Base-by-base conservation (phyloP, 1,284 basidiomycete species). In the Ustilago shanxiensis region DNA sequence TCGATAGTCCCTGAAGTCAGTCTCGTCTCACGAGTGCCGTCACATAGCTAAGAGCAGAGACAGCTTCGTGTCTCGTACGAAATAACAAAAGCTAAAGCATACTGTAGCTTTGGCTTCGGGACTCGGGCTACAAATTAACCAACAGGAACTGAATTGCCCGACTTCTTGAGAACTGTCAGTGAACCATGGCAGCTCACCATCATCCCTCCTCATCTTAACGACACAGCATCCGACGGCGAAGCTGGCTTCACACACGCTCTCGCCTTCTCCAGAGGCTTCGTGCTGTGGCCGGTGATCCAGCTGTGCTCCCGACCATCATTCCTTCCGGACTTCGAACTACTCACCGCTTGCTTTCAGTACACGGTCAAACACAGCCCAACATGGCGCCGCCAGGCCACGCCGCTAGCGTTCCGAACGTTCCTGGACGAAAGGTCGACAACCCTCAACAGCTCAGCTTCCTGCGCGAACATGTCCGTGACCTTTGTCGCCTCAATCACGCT, bases 341-440 rank as follows among this genome's bases (percentile, higher is more conserved):
- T 20, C 11, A 9, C 28, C 18, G 10, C 44, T 20, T 22, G 26
- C 41, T 14, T 6, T 33, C n/a, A 33, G 8, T 22, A n/a, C 20
- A n/a, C 39, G 20, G 13, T 44, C 11, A 29, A 4, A 24, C 24
- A 16, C 26, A 55, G 47, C 60, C n/a, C 55, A 66, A 13, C 47
- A 78, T 78, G 76, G 71, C 76, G 47, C 76, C 76, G 31, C 60
- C 59, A 3, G 72, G 67, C 9, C 76, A 78, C 20, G 47, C 61
- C 33, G 66, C 67, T 37, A 71, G 60, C 65, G 74, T 79, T 1
- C 77, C 77, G 8, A 67, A 71, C 45, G 54, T 79, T 0, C 77
- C 77, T 1, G 77, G 77, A 13, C 60, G 54, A 26, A 77, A 72
- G 26, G 62, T 79, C 18, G 60, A 73, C 16, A 35, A 79, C 20